A percentile compares a stretch with the other conserved stretches of the same genome.
Conservation (phyloP, 768 basidiomycete species). For the Nevesoporus exiguus region DNA sequence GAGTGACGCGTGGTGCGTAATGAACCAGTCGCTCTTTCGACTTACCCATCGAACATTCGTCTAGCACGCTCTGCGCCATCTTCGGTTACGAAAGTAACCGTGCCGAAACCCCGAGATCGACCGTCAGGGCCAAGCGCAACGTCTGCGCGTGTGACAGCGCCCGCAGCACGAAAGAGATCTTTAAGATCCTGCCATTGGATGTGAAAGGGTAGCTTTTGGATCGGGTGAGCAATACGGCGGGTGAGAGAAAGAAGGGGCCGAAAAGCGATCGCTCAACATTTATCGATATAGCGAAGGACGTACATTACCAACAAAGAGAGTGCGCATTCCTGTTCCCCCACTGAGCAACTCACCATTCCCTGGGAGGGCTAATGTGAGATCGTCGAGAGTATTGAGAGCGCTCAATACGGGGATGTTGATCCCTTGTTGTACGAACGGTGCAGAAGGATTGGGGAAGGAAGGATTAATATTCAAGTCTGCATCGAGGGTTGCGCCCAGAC, state of each 20-base stretch:
- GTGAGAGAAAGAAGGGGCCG: neutral
- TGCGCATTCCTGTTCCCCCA: slow-evolving; percentile 42
- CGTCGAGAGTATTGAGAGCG: slow-evolving; percentile 17
- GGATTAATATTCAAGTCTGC: slow-evolving; percentile 18
- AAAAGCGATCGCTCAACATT: neutral
- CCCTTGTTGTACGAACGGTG: slow-evolving; percentile 20
- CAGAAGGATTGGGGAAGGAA: slow-evolving; percentile 11
- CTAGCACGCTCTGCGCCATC: slow-evolving; percentile 83
- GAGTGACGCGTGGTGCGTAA: neutral
- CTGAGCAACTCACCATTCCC: slow-evolving; percentile 24
- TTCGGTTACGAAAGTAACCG: slow-evolving; percentile 81
- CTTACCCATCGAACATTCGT: slow-evolving; percentile 87
- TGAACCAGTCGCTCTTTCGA: slow-evolving; percentile 4
- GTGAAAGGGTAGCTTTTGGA: slow-evolving; percentile 80
- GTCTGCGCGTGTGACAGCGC: slow-evolving; percentile 86
- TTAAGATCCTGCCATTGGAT: slow-evolving; percentile 99
- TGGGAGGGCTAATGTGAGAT: slow-evolving; percentile 11
- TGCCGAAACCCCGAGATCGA: slow-evolving; percentile 89
- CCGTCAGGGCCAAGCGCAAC: slow-evolving; percentile 87
- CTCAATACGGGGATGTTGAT: slow-evolving; percentile 13
- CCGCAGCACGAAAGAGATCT: slow-evolving; percentile 89
- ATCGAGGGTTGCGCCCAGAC: slow-evolving; percentile 43
- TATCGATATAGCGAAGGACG: slow-evolving; percentile 31
- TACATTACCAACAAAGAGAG: slow-evolving; percentile 88
- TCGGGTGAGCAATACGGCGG: slow-evolving; percentile 14